Percentiles rank a stretch among this genome's conserved stretches.
Evolutionary conservation across 2,329 filamentous ascomycete genomes (phyloP).

Genomic region (Ceratocystis variospora): DNA sequence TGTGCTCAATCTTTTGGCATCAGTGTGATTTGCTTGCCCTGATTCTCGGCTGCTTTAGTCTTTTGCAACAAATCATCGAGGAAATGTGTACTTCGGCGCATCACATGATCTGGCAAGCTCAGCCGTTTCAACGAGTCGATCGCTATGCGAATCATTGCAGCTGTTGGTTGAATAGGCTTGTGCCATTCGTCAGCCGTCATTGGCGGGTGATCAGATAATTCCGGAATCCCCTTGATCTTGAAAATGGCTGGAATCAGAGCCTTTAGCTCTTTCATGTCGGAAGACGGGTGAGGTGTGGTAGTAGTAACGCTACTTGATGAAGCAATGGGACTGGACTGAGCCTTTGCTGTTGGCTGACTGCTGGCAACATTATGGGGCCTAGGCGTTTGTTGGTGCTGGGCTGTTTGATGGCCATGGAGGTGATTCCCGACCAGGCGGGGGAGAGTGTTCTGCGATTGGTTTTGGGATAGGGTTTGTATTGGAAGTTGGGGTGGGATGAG

Average conservation of each 20-base stretch:
- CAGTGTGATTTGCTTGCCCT: slow-evolving; percentile 9
- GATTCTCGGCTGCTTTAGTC: slow-evolving; percentile 5
- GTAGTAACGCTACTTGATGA: background rate
- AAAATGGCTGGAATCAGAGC: slow-evolving; percentile 10
- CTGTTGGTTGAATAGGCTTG: slow-evolving; percentile 1
- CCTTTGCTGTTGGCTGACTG: background rate
- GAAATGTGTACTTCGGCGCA: slow-evolving; percentile 3
- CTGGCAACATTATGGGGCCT: background rate
- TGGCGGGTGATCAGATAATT: background rate
- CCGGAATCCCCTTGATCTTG: background rate
- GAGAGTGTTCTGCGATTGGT: background rate
- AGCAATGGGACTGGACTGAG: background rate
- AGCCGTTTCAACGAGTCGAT: slow-evolving; percentile 10
- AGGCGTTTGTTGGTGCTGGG: background rate
- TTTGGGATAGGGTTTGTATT: background rate
- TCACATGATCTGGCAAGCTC: background rate
- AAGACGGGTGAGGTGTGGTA: background rate
- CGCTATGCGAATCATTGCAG: slow-evolving; percentile 11
- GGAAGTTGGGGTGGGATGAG: background rate
- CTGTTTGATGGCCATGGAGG: background rate
- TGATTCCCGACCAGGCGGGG: background rate
- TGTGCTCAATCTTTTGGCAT: background rate
- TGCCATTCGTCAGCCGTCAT: background rate
- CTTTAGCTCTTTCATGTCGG: slow-evolving; percentile 9
- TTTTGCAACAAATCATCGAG: slow-evolving; percentile 14